Evolutionary conservation across 2,329 filamentous ascomycete species (phyloP).

Genomic region (Ceratocystis lukuohia): DNA sequence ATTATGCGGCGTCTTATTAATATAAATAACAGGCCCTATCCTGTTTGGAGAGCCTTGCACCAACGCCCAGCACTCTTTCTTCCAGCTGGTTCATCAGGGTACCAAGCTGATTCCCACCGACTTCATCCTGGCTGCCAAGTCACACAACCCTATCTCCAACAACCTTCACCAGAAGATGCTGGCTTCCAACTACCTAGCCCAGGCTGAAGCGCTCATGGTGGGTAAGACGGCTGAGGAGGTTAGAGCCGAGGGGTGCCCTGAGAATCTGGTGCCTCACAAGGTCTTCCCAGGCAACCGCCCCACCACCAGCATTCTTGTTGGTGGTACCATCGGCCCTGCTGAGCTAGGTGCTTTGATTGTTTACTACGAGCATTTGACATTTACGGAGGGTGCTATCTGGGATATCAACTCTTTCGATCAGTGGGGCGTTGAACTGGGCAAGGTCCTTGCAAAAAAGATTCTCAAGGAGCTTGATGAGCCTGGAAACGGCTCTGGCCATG

Average conservation of each 20-base stretch:
- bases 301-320: slow-evolving; percentile 82
- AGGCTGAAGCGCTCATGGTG: slow-evolving; percentile 81
- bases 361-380: slow-evolving; percentile 98
- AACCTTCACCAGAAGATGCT: slow-evolving; percentile 96
- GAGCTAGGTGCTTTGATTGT: slow-evolving; percentile 91
- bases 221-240: slow-evolving; percentile 75
- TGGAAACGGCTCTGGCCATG: slow-evolving; percentile 61
- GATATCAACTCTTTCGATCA: slow-evolving; percentile 99
- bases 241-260: slow-evolving; percentile 57
- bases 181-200: slow-evolving; percentile 81
- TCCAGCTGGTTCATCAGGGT: slow-evolving; percentile 97
- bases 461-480: slow-evolving; percentile 68
- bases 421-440: slow-evolving; percentile 98
- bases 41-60: slow-evolving; percentile 97
- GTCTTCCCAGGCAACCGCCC: slow-evolving; percentile 96
- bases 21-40: slow-evolving; percentile 47
- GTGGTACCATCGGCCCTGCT: slow-evolving; percentile 83
- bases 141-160: slow-evolving; percentile 85
- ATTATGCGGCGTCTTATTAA: slow-evolving; percentile 21
- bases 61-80: slow-evolving; percentile 99
- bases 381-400: slow-evolving; percentile 95
- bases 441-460: slow-evolving; percentile 88
- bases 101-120: slow-evolving; percentile 98
- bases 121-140: slow-evolving; percentile 92
- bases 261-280: slow-evolving; percentile 87